These are phyloP conservation scores for Plasmodium adleri DNA, from an alignment of 169 alveolate species.

Conservation along the genomic window DNA sequence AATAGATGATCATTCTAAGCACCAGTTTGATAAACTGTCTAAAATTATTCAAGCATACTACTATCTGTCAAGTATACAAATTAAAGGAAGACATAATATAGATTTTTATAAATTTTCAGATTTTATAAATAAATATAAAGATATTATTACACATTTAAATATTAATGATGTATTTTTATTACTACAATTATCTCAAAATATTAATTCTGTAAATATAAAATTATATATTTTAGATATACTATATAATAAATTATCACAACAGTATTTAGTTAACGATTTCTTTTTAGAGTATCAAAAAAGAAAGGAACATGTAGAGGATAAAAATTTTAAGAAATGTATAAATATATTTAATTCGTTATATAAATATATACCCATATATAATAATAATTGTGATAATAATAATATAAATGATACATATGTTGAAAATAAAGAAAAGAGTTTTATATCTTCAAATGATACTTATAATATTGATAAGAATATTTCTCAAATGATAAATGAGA, in stretches of 20 bases:
- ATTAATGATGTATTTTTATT: constrained; percentile 17
- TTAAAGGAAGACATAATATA: too few relatives aligned
- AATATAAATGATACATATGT: neutral
- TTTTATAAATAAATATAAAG: too few relatives aligned
- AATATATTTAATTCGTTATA: neutral
- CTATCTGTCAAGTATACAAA: constrained; percentile 35
- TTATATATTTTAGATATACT: constrained; percentile 14
- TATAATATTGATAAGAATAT: neutral
- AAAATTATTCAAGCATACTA: constrained; percentile 20
- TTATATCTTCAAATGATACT: neutral
- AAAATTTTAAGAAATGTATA: constrained; percentile 18
- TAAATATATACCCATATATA: neutral
- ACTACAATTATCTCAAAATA: constrained; percentile 5
- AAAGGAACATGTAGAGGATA: neutral
- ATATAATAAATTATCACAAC: neutral
- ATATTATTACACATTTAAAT: neutral
- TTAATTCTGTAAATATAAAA: neutral
- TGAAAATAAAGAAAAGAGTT: neutral
- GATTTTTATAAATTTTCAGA: too few relatives aligned
- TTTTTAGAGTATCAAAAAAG: neutral
- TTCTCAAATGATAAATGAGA: neutral
- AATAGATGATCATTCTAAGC: neutral
- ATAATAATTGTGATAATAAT: neutral
- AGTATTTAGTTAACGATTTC: neutral
- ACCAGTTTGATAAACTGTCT: constrained; percentile 4